These are phyloP conservation scores for Stagonosporopsis tanaceti DNA, from an alignment of 2,329 filamentous ascomycete species.

Conservation along the genomic window DNA sequence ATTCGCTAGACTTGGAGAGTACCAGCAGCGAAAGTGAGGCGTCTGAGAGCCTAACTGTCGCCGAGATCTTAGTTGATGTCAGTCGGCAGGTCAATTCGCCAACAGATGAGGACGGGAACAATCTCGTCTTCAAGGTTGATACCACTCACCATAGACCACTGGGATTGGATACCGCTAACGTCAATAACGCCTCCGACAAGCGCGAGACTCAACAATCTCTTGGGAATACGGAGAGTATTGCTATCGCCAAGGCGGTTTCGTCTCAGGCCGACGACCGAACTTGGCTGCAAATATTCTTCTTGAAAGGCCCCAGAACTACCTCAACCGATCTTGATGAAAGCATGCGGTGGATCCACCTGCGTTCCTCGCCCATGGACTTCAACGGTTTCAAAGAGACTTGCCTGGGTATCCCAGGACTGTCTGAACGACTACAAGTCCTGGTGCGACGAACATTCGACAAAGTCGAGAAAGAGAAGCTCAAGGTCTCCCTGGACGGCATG, in stretches of 20 bases:
- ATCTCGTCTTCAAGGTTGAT: conserved; percentile 32
- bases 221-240: conserved; percentile 30
- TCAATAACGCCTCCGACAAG: neutral
- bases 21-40: conserved; percentile 8
- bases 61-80: neutral
- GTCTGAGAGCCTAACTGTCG: neutral
- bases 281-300: conserved; percentile 29
- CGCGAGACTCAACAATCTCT: neutral
- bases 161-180: neutral
- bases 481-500: conserved; percentile 35
- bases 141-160: conserved; percentile 11
- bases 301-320: conserved; percentile 34
- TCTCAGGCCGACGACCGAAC: conserved; percentile 25
- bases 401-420: conserved; percentile 27
- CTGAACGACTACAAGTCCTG: conserved; percentile 28
- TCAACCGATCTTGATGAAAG: conserved; percentile 11
- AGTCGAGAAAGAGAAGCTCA: conserved; percentile 38
- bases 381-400: conserved; percentile 36
- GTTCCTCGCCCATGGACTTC: conserved; percentile 30
- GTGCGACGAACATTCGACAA: conserved; percentile 27
- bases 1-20: neutral
- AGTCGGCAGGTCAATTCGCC: conserved; percentile 13
- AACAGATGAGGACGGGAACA: conserved; percentile 34
- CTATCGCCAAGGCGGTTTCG: conserved; percentile 36
- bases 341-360: conserved; percentile 41